These are phyloP conservation scores for Neurospora terricola DNA, from an alignment of 495 filamentous ascomycete species.

Conservation along the genomic window DNA sequence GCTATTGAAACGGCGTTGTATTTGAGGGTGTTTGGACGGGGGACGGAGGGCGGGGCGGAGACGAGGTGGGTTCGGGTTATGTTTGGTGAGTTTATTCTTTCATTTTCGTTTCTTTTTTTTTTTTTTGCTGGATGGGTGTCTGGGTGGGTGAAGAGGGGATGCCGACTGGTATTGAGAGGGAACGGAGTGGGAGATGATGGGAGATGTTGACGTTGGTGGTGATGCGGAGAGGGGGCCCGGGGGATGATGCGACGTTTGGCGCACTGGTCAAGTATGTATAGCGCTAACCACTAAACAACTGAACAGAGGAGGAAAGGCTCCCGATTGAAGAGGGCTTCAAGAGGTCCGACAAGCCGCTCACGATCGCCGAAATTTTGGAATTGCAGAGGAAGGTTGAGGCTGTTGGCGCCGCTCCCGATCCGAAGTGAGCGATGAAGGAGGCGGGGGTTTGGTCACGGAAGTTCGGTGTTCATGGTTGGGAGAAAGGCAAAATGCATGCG, in stretches of 20 bases:
- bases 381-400: constrained; percentile 15
- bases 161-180: no score
- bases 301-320: constrained; percentile 19
- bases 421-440: not conserved
- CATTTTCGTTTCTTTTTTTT: not conserved
- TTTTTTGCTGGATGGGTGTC: no score
- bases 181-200: no score
- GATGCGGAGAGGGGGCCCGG: no score
- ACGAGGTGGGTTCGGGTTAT: constrained; percentile 17
- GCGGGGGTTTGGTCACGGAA: not conserved
- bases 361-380: constrained; percentile 9
- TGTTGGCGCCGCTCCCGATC: not conserved
- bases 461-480: not conserved
- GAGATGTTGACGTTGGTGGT: not conserved
- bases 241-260: no score
- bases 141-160: no score
- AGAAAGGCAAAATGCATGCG: no score
- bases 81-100: constrained; percentile 14
- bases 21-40: constrained; percentile 18
- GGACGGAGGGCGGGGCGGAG: constrained; percentile 10
- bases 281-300: not conserved
- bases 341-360: constrained; percentile 12
- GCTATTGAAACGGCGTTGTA: constrained; percentile 21
- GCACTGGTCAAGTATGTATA: no score
- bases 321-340: constrained; percentile 21